Percentiles rank a stretch among this genome's conserved stretches.
These are phyloP conservation scores for Globisporangium middletonii DNA, from an alignment of 352 stramenopile species.

Conservation along the genomic window DNA sequence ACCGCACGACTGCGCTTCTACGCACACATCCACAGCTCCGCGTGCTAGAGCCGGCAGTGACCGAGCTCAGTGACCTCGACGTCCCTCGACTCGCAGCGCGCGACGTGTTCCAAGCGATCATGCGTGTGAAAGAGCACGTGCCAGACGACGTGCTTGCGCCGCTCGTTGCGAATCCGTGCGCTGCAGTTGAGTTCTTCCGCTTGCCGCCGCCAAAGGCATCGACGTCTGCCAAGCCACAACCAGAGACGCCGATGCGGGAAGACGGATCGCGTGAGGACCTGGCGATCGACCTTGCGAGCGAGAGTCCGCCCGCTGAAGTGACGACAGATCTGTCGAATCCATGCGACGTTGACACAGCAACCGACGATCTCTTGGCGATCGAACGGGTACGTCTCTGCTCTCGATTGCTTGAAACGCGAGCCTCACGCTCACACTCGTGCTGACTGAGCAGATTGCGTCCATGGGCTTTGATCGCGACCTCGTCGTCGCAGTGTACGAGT, in stretches of 20 bases:
- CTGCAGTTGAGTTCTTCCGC: slow-evolving; percentile 27
- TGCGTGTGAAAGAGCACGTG: slow-evolving; percentile 45
- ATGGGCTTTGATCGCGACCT: slow-evolving; percentile 60
- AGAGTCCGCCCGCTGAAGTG: neutral
- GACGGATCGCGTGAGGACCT: slow-evolving; percentile 1
- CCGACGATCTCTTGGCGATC: slow-evolving; percentile 17
- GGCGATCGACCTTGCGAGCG: slow-evolving; percentile 14
- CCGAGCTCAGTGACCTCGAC: slow-evolving; percentile 17
- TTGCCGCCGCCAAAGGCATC: slow-evolving; percentile 3
- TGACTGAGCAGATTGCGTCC: slow-evolving; percentile 26
- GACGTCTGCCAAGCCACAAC: neutral
- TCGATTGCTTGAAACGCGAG: too few relatives aligned
- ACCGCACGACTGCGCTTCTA: slow-evolving; percentile 6
- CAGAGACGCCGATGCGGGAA: neutral
- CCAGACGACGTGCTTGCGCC: slow-evolving; percentile 24
- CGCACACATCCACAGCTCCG: slow-evolving; percentile 10
- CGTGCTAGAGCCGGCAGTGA: slow-evolving; percentile 18
- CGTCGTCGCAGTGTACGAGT: slow-evolving; percentile 51
- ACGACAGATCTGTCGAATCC: neutral
- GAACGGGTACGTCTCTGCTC: slow-evolving; percentile 22
- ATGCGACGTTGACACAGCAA: neutral
- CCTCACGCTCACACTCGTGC: too few relatives aligned
- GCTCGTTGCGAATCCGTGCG: slow-evolving; percentile 42
- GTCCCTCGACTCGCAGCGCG: slow-evolving; percentile 9
- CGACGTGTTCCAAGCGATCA: slow-evolving; percentile 41